Conservation (phyloP, 2,329 filamentous ascomycete species). For the Aspergillus fischeri region DNA sequence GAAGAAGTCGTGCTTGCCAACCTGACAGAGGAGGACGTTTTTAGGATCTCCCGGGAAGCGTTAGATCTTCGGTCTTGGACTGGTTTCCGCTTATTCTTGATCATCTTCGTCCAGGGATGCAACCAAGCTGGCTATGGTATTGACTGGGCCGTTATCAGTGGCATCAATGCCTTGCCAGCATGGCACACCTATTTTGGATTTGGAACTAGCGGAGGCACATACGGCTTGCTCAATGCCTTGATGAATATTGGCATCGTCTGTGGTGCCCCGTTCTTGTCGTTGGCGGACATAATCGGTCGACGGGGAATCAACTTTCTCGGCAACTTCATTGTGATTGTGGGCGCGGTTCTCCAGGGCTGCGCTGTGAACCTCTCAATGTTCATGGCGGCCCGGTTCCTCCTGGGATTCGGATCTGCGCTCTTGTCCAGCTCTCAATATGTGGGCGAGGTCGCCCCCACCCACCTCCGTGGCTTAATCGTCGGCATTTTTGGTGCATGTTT, state of each 20-base stretch:
- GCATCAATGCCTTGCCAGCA: conserved; percentile 41
- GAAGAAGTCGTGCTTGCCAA: conserved; percentile 45
- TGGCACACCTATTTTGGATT: conserved; percentile 47
- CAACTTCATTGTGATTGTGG: conserved; percentile 44
- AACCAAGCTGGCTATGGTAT: conserved; percentile 48
- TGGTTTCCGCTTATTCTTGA: conserved; percentile 38
- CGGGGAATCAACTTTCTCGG: conserved; percentile 48
- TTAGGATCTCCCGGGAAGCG: conserved; percentile 39
- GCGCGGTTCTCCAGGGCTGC: conserved; percentile 38
- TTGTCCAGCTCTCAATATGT: conserved; percentile 40
- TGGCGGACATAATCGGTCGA: conserved; percentile 51
- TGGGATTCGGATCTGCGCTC: conserved; percentile 35
- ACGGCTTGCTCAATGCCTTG: conserved; percentile 45
- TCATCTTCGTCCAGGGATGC: conserved; percentile 47
- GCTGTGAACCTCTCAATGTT: conserved; percentile 28
- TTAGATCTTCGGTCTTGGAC: conserved; percentile 40
- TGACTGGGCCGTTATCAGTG: conserved; percentile 48
- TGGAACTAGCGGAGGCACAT: conserved; percentile 36
- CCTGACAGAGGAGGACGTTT: conserved; percentile 46
- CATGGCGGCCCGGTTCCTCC: conserved; percentile 37
- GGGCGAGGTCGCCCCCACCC: conserved; percentile 32
- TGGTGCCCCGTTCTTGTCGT: conserved; percentile 48
- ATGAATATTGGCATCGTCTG: conserved; percentile 47
- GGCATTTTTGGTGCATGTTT: conserved; percentile 48
- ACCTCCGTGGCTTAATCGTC: conserved; percentile 42